phyloP scores from a whole-genome alignment of 441 rosid genomes.

The Aleurites moluccanus region DNA sequence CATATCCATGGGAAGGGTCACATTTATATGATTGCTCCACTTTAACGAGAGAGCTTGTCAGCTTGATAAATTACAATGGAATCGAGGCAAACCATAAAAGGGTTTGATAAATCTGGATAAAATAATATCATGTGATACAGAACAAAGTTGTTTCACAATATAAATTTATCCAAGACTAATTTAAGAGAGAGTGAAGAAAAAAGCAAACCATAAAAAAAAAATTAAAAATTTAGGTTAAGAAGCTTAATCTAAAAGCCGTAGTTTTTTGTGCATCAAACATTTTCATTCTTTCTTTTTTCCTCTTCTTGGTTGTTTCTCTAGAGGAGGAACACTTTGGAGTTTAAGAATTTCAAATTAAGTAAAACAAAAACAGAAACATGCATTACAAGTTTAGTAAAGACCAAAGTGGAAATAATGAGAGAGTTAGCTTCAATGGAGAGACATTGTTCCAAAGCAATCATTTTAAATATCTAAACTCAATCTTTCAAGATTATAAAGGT shows the following conservation, averaged over 20 bases:
- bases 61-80: neutral
- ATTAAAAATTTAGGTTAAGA: neutral
- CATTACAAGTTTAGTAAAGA: no score
- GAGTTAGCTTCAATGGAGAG: no score
- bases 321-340: no score
- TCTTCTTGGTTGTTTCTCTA: neutral
- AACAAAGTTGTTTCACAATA: neutral
- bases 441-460: no score
- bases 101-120: neutral
- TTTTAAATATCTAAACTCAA: no score
- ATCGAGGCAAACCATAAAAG: neutral
- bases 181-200: neutral
- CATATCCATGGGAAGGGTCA: neutral
- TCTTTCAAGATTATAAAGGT: no score
- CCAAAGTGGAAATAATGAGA: no score
- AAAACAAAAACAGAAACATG: no score
- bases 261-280: neutral
- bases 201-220: neutral
- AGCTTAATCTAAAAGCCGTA: neutral
- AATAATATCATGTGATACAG: neutral
- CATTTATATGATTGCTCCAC: neutral
- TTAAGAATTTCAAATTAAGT: no score
- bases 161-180: neutral
- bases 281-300: neutral
- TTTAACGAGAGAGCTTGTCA: neutral